Base-by-base conservation (phyloP, 768 basidiomycete species). In the Auricularia sp. region DNA sequence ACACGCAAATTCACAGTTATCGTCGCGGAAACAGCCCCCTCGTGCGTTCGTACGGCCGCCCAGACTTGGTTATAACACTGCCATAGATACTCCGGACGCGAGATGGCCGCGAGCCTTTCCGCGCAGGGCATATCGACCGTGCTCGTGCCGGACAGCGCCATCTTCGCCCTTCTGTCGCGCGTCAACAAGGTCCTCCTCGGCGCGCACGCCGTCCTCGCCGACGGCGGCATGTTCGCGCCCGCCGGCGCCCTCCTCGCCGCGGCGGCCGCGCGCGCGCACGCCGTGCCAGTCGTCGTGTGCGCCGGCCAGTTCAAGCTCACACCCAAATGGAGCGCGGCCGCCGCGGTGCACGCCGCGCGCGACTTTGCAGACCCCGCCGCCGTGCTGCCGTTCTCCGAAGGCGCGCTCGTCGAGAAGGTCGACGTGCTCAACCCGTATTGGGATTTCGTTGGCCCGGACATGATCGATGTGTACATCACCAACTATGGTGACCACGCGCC, bases 401-500 rank as follows among this genome's bases (percentile, higher is more conserved):
- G 88, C 1, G 81, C 83, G 68, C 76, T 92, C 6, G 85, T 90
- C 51, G 89, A 94, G 67, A 90, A 89, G 68, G 92, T 95, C 14
- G 93, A 97, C 68, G 93, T 96, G 8, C 78, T 95, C 56, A 96
- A 95, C 72, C 94, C 95, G n/a, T 93, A 91, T 73, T 98, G 90
- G 72, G 97, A 99, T 76, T 95, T 96, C 75, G 90, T 99, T 47
- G 82, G 86, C 62, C 94, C 94, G 23, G 94, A 98, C 72, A 76
- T 98, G 67, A 85, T 99, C 64, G 89, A 93, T 71, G 89, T 92
- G 12, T 96, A 91, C 74, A 91, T 99, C 70, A 98, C 94, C 12
- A 98, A 99, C 69, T 91, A 98, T 68, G 96, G 96, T 23, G 96
- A 97, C 73, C 95, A 98, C 73, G 92, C 95, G 29, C 94, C 96